A percentile compares a stretch with the other conserved stretches of the same genome.
These are phyloP conservation scores for Oryza meyeriana DNA, from an alignment of 176 grass and related monocot genomes.

Conservation along the genomic window DNA sequence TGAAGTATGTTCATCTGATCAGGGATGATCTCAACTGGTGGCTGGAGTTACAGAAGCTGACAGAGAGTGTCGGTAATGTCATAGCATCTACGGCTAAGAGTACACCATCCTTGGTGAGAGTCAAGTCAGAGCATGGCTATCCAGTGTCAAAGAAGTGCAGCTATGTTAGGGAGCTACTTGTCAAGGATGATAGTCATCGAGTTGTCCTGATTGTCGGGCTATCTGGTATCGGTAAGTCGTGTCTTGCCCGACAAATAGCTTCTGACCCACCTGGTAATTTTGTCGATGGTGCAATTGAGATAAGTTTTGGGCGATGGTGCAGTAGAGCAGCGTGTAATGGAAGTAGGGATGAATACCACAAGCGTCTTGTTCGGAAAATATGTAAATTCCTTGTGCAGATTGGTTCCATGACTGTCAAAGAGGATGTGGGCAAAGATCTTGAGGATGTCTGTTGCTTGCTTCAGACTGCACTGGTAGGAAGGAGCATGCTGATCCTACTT, in stretches of 20 bases:
- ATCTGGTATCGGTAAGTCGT: constrained; percentile 71
- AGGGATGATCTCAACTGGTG: constrained; percentile 75
- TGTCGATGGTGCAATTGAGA: constrained; percentile 52
- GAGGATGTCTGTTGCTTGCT: constrained; percentile 73
- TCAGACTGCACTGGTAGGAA: constrained; percentile 68
- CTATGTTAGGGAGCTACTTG: constrained; percentile 47
- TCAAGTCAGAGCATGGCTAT: constrained; percentile 55
- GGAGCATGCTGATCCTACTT: constrained; percentile 61
- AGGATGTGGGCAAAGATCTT: constrained; percentile 50
- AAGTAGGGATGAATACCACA: constrained; percentile 58
- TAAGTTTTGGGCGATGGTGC: constrained; percentile 64
- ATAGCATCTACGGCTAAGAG: constrained; percentile 42
- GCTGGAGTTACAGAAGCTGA: constrained; percentile 63
- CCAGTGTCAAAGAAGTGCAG: constrained; percentile 52
- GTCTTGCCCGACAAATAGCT: constrained; percentile 63
- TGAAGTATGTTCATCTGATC: constrained; percentile 50
- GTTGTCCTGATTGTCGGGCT: constrained; percentile 69
- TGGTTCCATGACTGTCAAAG: constrained; percentile 37
- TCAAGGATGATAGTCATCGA: constrained; percentile 35
- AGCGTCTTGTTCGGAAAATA: constrained; percentile 51
- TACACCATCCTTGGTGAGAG: constrained; percentile 36
- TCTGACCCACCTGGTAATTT: constrained; percentile 43
- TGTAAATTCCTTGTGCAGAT: constrained; percentile 64
- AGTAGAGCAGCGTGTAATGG: constrained; percentile 58
- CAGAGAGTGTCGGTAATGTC: constrained; percentile 31